Conservation (phyloP, 169 alveolate genomes). For the Plasmodium gaboni region DNA sequence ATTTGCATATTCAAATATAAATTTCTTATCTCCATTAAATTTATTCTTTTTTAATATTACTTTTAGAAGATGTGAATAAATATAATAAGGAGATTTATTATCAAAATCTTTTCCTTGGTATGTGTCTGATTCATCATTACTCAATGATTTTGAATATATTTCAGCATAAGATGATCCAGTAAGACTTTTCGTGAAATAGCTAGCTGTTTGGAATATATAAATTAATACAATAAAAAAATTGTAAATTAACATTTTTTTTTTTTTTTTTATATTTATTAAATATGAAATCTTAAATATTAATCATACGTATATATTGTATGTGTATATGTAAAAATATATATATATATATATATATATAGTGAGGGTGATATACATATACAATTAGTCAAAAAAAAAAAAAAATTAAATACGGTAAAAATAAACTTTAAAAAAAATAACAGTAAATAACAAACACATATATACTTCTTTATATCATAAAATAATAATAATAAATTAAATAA, state of each 20-base stretch:
- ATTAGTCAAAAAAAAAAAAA: no score
- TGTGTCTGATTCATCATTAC: constrained; percentile 10
- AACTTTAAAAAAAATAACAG: no score
- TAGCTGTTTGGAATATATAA: neutral
- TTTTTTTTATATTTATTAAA: no score
- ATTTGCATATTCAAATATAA: constrained; percentile 12
- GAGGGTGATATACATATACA: no score
- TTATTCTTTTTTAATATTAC: neutral
- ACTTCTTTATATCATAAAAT: no score
- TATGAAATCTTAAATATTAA: no score
- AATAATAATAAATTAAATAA: no score
- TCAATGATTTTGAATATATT: neutral
- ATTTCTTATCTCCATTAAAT: neutral
- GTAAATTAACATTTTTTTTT: constrained; percentile 8
- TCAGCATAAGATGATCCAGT: constrained; percentile 5
- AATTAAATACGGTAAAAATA: no score
- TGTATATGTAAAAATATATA: no score
- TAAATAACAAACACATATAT: no score
- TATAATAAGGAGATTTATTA: neutral
- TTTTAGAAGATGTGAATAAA: constrained; percentile 7
- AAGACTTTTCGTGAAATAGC: neutral
- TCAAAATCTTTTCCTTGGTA: constrained; percentile 15
- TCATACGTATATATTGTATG: no score
- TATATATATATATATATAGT: no score
- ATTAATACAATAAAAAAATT: neutral